These are phyloP conservation scores for Pisolithus marmoratus DNA, from an alignment of 768 basidiomycete species.

Conservation along the genomic window DNA sequence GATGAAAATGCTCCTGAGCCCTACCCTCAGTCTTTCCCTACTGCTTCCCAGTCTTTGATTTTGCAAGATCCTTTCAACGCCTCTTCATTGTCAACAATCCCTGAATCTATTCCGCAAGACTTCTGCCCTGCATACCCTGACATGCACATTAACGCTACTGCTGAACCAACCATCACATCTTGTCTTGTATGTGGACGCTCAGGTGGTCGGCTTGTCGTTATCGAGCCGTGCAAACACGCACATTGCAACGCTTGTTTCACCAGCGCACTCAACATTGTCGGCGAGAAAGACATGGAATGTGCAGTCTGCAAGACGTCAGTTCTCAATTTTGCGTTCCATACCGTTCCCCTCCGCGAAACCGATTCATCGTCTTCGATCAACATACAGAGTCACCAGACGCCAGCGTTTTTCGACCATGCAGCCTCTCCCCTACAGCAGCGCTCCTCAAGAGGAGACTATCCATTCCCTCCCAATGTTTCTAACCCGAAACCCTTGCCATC, in stretches of 20 bases:
- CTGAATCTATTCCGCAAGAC: slow-evolving; percentile 23
- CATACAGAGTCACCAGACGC: slow-evolving; percentile 7
- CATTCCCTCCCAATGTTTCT: slow-evolving; percentile 24
- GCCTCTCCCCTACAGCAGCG: slow-evolving; percentile 22
- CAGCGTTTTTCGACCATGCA: slow-evolving; percentile 9
- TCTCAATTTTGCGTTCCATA: slow-evolving; percentile 56
- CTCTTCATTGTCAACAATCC: slow-evolving; percentile 27
- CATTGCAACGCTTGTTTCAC: slow-evolving; percentile 80
- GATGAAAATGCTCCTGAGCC: slow-evolving; percentile 64
- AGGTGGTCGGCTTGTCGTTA: slow-evolving; percentile 49
- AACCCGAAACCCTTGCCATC: slow-evolving; percentile 23
- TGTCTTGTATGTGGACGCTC: slow-evolving; percentile 63
- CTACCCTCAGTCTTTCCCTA: slow-evolving; percentile 35
- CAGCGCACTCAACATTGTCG: slow-evolving; percentile 82
- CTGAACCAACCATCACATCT: slow-evolving; percentile 19
- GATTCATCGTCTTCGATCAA: slow-evolving; percentile 8
- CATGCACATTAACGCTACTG: slow-evolving; percentile 14
- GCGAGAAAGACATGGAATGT: slow-evolving; percentile 84
- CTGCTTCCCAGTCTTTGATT: slow-evolving; percentile 28
- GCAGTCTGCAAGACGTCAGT: slow-evolving; percentile 72
- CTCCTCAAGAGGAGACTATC: slow-evolving; percentile 18
- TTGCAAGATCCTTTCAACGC: slow-evolving; percentile 41
- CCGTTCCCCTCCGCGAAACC: slow-evolving; percentile 21
- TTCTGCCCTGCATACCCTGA: slow-evolving; percentile 16
- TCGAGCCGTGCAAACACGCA: slow-evolving; percentile 70